These are phyloP conservation scores for Ogataea thermomethanolica DNA, from an alignment of 805 yeast genomes.

Conservation along the genomic window DNA sequence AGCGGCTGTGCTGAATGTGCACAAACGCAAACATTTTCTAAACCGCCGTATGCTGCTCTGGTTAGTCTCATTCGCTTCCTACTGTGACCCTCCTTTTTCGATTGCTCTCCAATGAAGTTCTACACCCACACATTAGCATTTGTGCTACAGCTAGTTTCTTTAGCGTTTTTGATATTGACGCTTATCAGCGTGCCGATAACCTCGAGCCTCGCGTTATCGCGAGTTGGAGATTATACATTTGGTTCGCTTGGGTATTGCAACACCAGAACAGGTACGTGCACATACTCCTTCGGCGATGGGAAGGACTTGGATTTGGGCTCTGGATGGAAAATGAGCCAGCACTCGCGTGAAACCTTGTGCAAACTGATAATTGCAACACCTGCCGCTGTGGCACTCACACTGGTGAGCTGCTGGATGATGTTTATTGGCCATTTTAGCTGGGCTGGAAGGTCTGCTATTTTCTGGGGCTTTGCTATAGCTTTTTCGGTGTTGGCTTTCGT, in stretches of 20 bases:
- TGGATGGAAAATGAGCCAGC: slow-evolving; percentile 45
- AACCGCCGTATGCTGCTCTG: slow-evolving; percentile 10
- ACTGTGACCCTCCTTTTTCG: background rate
- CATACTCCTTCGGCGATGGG: slow-evolving; percentile 36
- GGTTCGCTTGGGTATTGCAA: slow-evolving; percentile 70
- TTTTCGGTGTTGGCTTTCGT: slow-evolving; percentile 49
- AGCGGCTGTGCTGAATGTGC: slow-evolving; percentile 10
- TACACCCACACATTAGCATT: slow-evolving; percentile 32
- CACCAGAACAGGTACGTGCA: slow-evolving; percentile 1
- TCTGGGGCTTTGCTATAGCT: slow-evolving; percentile 43
- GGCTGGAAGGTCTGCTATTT: slow-evolving; percentile 19
- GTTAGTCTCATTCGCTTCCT: slow-evolving; percentile 2
- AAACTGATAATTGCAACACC: slow-evolving; percentile 59
- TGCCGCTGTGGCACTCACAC: slow-evolving; percentile 60
- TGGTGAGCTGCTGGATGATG: slow-evolving; percentile 41
- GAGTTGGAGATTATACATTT: slow-evolving; percentile 43
- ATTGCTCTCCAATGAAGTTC: slow-evolving; percentile 13
- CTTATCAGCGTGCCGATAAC: slow-evolving; percentile 61
- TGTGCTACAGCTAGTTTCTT: slow-evolving; percentile 46
- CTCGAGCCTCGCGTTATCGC: slow-evolving; percentile 45
- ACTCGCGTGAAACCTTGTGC: slow-evolving; percentile 49
- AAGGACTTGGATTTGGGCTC: slow-evolving; percentile 25
- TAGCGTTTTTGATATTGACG: slow-evolving; percentile 61
- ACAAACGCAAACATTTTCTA: slow-evolving; percentile 7
- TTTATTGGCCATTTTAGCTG: slow-evolving; percentile 31